phyloP scores from a whole-genome alignment of 2,329 filamentous ascomycete genomes.

The Botrytis porri region DNA sequence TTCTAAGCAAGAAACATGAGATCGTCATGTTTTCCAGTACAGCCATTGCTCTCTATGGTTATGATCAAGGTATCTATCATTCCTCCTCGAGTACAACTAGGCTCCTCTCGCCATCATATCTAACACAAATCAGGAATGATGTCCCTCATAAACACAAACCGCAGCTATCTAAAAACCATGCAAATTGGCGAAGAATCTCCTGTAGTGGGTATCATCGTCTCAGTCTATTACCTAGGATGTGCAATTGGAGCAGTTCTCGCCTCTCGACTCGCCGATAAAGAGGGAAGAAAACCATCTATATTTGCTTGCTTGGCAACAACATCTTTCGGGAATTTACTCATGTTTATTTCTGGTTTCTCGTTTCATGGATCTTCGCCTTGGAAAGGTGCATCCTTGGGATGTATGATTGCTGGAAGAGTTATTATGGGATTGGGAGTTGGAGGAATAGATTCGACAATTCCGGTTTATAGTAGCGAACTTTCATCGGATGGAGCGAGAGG shows the following conservation, averaged over 20 bases:
- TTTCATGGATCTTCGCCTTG: constrained; percentile 42
- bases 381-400: constrained; percentile 48
- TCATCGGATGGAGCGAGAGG: constrained; percentile 55
- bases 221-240: constrained; percentile 62
- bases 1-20: constrained; percentile 39
- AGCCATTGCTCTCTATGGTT: constrained; percentile 66
- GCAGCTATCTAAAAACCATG: constrained; percentile 55
- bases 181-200: constrained; percentile 41
- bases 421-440: constrained; percentile 56
- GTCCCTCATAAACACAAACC: constrained; percentile 64
- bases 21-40: constrained; percentile 42
- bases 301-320: constrained; percentile 53
- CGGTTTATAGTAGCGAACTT: constrained; percentile 57
- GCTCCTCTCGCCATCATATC: neutral
- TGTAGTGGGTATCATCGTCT: constrained; percentile 45
- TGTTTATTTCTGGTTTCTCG: constrained; percentile 56
- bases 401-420: constrained; percentile 39
- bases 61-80: constrained; percentile 63
- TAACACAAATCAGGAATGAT: constrained; percentile 54
- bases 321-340: constrained; percentile 55
- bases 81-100: neutral
- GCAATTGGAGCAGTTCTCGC: constrained; percentile 55
- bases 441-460: constrained; percentile 59
- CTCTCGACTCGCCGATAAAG: constrained; percentile 52
- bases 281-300: constrained; percentile 54